These are phyloP conservation scores for Plasmodium fragile DNA, from an alignment of 169 alveolate species.

Conservation along the genomic window DNA sequence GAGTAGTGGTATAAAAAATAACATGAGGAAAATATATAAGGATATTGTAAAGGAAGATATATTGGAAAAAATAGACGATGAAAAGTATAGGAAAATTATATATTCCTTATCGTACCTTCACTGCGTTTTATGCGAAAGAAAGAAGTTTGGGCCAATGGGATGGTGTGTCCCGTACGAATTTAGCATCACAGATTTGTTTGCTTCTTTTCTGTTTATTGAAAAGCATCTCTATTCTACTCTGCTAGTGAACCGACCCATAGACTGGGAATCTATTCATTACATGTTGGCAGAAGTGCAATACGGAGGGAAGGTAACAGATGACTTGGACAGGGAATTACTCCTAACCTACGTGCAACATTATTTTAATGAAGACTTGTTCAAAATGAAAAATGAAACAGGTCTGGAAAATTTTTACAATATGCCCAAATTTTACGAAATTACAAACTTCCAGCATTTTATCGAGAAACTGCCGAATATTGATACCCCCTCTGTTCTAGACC, in stretches of 20 bases:
- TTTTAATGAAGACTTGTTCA: conserved; percentile 86
- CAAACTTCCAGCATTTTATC: conserved; percentile 90
- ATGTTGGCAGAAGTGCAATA: conserved; percentile 97
- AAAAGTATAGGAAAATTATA: conserved; percentile 94
- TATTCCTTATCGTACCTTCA: conserved; percentile 95
- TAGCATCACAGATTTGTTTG: conserved; percentile 96
- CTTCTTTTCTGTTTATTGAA: conserved; percentile 94
- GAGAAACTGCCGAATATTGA: conserved; percentile 93
- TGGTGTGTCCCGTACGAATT: conserved; percentile 98
- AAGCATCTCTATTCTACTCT: conserved; percentile 93
- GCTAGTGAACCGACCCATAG: conserved; percentile 88
- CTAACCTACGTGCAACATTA: conserved; percentile 93
- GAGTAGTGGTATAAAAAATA: conserved; percentile 96
- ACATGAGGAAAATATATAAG: conserved; percentile 94
- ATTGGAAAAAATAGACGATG: conserved; percentile 94
- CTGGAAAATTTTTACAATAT: conserved; percentile 88
- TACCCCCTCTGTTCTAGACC: conserved; percentile 93
- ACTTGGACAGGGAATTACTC: conserved; percentile 94
- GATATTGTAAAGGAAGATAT: conserved; percentile 93
- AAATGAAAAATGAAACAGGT: conserved; percentile 63
- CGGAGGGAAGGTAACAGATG: conserved; percentile 98
- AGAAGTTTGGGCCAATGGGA: conserved; percentile 97
- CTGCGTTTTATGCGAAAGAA: conserved; percentile 95
- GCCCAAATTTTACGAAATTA: conserved; percentile 92
- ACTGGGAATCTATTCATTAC: conserved; percentile 93